phyloP scores from a whole-genome alignment of 1,284 basidiomycete species.

The Papiliotrema laurentii region DNA sequence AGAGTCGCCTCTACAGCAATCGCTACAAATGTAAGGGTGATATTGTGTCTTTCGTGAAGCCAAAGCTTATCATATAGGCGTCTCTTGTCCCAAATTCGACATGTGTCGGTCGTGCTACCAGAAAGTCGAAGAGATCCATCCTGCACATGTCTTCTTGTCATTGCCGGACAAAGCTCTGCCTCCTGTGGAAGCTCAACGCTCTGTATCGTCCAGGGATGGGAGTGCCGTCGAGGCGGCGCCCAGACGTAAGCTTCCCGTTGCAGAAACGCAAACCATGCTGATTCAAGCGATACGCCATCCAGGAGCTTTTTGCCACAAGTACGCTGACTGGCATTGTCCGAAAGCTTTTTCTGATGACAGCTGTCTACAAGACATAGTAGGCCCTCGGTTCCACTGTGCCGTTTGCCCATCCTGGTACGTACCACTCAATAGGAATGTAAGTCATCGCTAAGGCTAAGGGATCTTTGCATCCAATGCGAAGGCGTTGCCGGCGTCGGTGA shows the following conservation, averaged over 20 bases:
- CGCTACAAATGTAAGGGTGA: constrained; percentile 66
- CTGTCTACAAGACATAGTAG: constrained; percentile 80
- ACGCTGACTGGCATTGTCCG: constrained; percentile 40
- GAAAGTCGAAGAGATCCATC: constrained; percentile 78
- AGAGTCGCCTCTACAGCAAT: constrained; percentile 57
- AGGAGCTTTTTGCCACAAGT: constrained; percentile 58
- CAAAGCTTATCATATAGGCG: constrained; percentile 37
- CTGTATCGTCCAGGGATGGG: constrained; percentile 1
- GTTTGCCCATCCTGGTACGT: constrained; percentile 59
- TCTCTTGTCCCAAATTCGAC: constrained; percentile 70
- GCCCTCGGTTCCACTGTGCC: constrained; percentile 83
- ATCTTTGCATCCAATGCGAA: constrained; percentile 79
- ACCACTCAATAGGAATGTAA: neutral
- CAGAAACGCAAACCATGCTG: neutral
- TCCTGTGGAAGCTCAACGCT: neutral
- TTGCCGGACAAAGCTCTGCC: constrained; percentile 56
- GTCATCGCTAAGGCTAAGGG: constrained; percentile 24
- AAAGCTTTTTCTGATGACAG: constrained; percentile 47
- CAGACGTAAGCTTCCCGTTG: neutral
- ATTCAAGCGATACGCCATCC: constrained; percentile 36
- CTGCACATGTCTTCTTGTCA: constrained; percentile 73
- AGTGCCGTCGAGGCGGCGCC: neutral
- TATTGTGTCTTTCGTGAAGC: neutral
- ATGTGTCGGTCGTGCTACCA: constrained; percentile 66
- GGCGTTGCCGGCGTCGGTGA: constrained; percentile 56